phyloP scores from a whole-genome alignment of 1,284 basidiomycete species.

The Ceratobasidium sp. region DNA sequence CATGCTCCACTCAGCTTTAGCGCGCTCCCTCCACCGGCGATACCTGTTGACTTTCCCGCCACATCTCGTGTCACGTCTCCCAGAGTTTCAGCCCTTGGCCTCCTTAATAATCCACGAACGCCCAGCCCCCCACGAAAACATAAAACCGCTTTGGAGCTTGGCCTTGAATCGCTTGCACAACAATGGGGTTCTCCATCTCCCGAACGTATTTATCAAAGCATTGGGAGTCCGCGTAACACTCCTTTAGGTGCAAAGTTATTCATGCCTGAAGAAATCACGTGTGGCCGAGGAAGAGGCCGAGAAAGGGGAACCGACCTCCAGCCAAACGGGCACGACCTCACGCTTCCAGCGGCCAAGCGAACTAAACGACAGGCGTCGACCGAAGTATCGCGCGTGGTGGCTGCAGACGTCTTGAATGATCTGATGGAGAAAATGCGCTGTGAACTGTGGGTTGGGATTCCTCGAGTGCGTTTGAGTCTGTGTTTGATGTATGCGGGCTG shows the following conservation, averaged over 20 bases:
- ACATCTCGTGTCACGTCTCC: constrained; percentile 28
- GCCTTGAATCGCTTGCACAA: constrained; percentile 38
- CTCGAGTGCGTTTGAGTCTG: constrained; percentile 44
- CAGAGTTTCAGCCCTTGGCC: constrained; percentile 31
- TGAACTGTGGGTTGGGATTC: constrained; percentile 44
- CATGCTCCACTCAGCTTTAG: constrained; percentile 36
- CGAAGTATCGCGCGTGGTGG: constrained; percentile 16
- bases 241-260: constrained; percentile 33
- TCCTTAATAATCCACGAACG: constrained; percentile 39
- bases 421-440: constrained; percentile 43
- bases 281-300: constrained; percentile 29
- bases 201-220: constrained; percentile 13
- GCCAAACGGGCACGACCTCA: constrained; percentile 14
- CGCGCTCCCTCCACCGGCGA: constrained; percentile 30
- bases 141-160: constrained; percentile 33
- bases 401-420: constrained; percentile 42
- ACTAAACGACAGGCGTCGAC: constrained; percentile 35
- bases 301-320: constrained; percentile 22
- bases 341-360: constrained; percentile 37
- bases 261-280: constrained; percentile 25
- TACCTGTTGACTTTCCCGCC: constrained; percentile 9
- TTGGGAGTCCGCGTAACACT: constrained; percentile 30
- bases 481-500: constrained; percentile 35
- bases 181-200: constrained; percentile 43
- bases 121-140: constrained; percentile 37